phyloP scores from a whole-genome alignment of 495 filamentous ascomycete species.

The Trichocladium uniseriatum region DNA sequence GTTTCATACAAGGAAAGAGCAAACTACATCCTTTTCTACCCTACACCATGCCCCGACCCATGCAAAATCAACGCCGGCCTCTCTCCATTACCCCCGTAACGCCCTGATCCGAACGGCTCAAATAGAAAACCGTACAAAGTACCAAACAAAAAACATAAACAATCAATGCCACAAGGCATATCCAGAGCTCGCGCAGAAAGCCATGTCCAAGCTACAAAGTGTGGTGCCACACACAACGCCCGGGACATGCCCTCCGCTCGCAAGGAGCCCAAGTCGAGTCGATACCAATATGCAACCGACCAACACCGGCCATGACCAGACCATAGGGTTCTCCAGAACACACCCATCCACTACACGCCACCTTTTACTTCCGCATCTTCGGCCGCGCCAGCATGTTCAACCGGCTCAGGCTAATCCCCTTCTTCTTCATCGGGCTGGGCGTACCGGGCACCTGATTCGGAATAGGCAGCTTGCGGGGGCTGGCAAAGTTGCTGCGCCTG shows the following conservation, averaged over 20 bases:
- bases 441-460: conserved; percentile 14
- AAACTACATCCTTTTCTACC: too few relatives aligned
- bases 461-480: conserved; percentile 10
- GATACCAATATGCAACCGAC: background rate
- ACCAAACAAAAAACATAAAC: background rate
- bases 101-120: too few relatives aligned
- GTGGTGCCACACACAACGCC: conserved; percentile 12
- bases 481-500: conserved; percentile 24
- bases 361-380: conserved; percentile 37
- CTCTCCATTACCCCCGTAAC: too few relatives aligned
- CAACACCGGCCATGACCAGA: background rate
- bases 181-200: background rate
- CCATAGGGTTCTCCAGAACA: background rate
- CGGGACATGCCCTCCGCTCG: background rate
- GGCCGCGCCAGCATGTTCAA: conserved; percentile 46
- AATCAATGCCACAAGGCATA: background rate
- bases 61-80: too few relatives aligned
- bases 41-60: too few relatives aligned
- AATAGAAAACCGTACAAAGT: conserved; percentile 2
- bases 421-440: conserved; percentile 41
- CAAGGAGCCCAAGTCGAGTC: background rate
- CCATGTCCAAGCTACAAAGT: conserved; percentile 3
- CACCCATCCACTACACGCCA: background rate
- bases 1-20: too few relatives aligned
- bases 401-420: conserved; percentile 37